Evolutionary conservation across 2,329 filamentous ascomycete genomes (phyloP).

Genomic region (Calonectria hongkongensis): DNA sequence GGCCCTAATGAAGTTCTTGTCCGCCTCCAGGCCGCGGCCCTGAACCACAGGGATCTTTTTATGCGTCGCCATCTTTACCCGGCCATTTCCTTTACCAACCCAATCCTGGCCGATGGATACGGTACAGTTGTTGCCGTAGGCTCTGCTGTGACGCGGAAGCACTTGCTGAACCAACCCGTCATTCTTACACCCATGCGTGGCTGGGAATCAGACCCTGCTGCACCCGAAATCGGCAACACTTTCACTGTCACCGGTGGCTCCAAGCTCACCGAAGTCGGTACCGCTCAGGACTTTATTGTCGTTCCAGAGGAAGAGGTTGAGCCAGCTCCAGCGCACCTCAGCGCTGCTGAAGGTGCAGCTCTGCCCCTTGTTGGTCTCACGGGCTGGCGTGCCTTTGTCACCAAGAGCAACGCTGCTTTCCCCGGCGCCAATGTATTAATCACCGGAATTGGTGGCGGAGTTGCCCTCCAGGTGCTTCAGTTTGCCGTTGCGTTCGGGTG

Average conservation of each 20-base stretch:
- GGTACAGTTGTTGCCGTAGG: constrained; percentile 83
- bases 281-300: constrained; percentile 82
- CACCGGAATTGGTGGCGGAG: constrained; percentile 94
- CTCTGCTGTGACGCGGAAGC: constrained; percentile 60
- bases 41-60: constrained; percentile 97
- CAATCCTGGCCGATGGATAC: constrained; percentile 88
- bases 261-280: constrained; percentile 76
- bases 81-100: constrained; percentile 84
- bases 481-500: constrained; percentile 86
- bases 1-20: constrained; percentile 83
- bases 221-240: constrained; percentile 78
- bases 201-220: constrained; percentile 83
- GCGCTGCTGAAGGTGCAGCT: constrained; percentile 84
- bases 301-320: constrained; percentile 85
- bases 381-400: constrained; percentile 89
- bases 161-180: constrained; percentile 79
- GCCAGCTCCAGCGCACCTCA: constrained; percentile 83
- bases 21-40: constrained; percentile 84
- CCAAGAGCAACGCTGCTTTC: constrained; percentile 81
- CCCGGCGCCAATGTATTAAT: constrained; percentile 85
- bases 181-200: constrained; percentile 86
- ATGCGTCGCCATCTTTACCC: constrained; percentile 95
- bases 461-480: constrained; percentile 87
- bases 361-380: constrained; percentile 91
- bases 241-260: constrained; percentile 84